phyloP scores from a whole-genome alignment of 306 rosid species.

The Casuarina cunninghamiana region DNA sequence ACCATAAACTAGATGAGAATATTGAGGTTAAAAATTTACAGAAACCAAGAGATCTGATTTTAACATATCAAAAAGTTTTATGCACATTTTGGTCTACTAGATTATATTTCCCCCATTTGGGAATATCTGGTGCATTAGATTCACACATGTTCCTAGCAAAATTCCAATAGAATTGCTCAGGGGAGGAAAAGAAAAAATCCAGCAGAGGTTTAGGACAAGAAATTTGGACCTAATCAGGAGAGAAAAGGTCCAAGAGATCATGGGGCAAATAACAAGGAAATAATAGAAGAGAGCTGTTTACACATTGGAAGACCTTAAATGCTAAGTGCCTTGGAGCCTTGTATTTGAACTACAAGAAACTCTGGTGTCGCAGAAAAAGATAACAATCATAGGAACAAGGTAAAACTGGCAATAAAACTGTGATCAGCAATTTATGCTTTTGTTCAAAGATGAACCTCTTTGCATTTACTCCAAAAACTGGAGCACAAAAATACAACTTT shows the following conservation, averaged over 20 bases:
- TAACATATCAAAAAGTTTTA: neutral
- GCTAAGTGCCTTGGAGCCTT: neutral
- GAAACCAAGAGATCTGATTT: neutral
- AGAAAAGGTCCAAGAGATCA: neutral
- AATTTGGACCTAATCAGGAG: neutral
- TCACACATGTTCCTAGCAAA: neutral
- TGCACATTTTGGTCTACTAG: neutral
- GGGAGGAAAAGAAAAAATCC: too few relatives aligned
- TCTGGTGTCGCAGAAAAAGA: neutral
- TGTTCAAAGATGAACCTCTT: neutral
- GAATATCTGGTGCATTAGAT: neutral
- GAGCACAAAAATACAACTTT: neutral
- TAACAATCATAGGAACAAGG: neutral
- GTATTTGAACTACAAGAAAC: neutral
- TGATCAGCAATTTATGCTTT: neutral
- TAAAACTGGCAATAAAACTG: neutral
- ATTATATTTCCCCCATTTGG: neutral
- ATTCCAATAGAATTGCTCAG: neutral
- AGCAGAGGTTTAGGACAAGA: neutral
- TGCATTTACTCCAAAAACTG: neutral
- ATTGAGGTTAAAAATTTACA: neutral
- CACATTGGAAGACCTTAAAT: conserved; percentile 1
- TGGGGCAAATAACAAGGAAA: neutral
- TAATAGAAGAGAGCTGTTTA: conserved; percentile 1
- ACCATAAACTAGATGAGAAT: neutral